These are phyloP conservation scores for Eimeria zaria DNA, from an alignment of 169 alveolate species.

Conservation along the genomic window DNA sequence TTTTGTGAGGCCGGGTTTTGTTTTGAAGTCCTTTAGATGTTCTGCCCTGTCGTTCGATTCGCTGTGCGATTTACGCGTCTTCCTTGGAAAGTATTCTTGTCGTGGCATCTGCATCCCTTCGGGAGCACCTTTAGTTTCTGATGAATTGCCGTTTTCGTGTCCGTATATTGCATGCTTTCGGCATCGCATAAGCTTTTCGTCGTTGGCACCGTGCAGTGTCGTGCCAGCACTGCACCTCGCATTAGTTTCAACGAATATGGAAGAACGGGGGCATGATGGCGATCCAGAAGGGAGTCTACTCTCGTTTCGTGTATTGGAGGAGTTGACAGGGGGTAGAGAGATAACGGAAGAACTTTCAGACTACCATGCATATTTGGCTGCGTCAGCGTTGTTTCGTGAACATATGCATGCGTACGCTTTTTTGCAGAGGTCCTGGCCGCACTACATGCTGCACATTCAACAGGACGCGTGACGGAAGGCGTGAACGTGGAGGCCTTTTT, in stretches of 20 bases:
- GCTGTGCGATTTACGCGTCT: background rate
- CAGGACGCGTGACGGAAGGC: slow-evolving; percentile 89
- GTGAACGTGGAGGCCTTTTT: slow-evolving; percentile 87
- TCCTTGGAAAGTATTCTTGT: background rate
- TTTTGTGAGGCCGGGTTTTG: background rate
- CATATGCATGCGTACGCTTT: background rate
- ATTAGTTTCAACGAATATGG: background rate
- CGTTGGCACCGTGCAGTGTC: background rate
- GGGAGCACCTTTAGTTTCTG: background rate
- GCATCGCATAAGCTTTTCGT: background rate
- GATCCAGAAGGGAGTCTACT: background rate
- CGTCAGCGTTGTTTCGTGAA: background rate
- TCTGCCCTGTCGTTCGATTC: background rate
- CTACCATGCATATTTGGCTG: background rate
- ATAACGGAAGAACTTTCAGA: background rate
- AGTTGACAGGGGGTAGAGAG: background rate
- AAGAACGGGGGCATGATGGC: background rate
- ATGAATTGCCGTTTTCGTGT: background rate
- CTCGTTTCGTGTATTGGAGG: background rate
- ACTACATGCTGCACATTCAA: slow-evolving; percentile 91
- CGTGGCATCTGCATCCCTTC: background rate
- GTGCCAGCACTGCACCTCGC: background rate
- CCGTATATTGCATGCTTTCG: background rate
- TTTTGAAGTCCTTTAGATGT: background rate
- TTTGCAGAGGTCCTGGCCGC: slow-evolving; percentile 89